A percentile compares a stretch with the other conserved stretches of the same genome.
phyloP scores from a whole-genome alignment of 2,329 filamentous ascomycete genomes.

The Reticulascus tulasneorum region DNA sequence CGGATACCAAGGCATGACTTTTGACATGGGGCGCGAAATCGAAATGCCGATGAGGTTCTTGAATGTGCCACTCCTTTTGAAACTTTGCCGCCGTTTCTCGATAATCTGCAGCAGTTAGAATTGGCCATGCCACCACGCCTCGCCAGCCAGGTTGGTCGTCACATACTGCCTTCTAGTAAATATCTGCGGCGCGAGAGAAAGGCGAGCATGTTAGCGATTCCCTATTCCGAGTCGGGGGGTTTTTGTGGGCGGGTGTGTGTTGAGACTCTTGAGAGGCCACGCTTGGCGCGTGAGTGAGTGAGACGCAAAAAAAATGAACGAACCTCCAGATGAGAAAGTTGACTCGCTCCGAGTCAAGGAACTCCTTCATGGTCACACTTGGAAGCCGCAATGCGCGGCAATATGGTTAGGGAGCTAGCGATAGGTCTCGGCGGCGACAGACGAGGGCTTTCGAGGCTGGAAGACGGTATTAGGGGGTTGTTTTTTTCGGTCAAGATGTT shows the following conservation, averaged over 20 bases:
- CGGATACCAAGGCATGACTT: conserved; percentile 58
- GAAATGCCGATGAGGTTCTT: conserved; percentile 58
- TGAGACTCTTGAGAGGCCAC: conserved; percentile 4
- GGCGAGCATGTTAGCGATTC: conserved; percentile 11
- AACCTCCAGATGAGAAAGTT: conserved; percentile 71
- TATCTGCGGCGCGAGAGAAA: conserved; percentile 37
- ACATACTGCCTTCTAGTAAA: conserved; percentile 60
- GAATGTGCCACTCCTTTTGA: conserved; percentile 64
- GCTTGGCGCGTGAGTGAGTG: conserved; percentile 8
- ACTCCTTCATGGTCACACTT: conserved; percentile 51
- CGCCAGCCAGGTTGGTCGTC: conserved; percentile 13
- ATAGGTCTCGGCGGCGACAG: not conserved
- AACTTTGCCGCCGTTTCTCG: conserved; percentile 64
- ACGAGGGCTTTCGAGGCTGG: conserved; percentile 2
- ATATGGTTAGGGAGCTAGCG: conserved; percentile 4
- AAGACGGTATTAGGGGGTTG: conserved; percentile 7
- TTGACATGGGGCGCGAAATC: conserved; percentile 63
- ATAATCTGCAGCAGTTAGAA: conserved; percentile 47
- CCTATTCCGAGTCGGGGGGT: too few species aligned
- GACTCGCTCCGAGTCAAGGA: conserved; percentile 62
- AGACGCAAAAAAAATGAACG: conserved; percentile 31
- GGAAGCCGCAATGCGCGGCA: conserved; percentile 14
- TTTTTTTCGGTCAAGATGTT: conserved; percentile 14
- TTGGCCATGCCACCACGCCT: conserved; percentile 9
- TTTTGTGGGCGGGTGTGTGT: too few species aligned